phyloP scores from a whole-genome alignment of 1,139 yeast genomes.

The Torulaspora pretoriensis region DNA sequence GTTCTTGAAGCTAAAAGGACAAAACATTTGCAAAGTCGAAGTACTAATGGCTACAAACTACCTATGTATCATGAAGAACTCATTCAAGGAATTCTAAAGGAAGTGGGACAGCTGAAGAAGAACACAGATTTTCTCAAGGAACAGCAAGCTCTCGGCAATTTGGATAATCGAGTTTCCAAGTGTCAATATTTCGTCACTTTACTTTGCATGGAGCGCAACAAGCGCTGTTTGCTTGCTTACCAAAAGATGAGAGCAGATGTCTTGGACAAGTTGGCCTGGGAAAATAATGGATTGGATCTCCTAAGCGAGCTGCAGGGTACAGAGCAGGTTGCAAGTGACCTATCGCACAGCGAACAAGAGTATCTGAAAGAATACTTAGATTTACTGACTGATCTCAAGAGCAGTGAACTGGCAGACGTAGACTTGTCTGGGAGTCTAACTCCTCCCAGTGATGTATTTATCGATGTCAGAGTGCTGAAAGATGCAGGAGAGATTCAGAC shows the following conservation, averaged over 20 bases:
- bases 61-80: slow-evolving; percentile 74
- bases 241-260: slow-evolving; percentile 66
- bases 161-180: slow-evolving; percentile 48
- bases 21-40: slow-evolving; percentile 44
- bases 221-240: slow-evolving; percentile 82
- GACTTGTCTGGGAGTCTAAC: slow-evolving; percentile 82
- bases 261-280: slow-evolving; percentile 72
- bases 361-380: slow-evolving; percentile 70
- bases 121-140: slow-evolving; percentile 38
- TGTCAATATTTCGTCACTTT: slow-evolving; percentile 81
- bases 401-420: slow-evolving; percentile 68
- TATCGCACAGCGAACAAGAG: slow-evolving; percentile 77
- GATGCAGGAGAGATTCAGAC: slow-evolving; percentile 98
- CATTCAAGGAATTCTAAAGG: slow-evolving; percentile 57
- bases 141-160: slow-evolving; percentile 32
- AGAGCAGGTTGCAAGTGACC: slow-evolving; percentile 41
- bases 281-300: slow-evolving; percentile 35
- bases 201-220: slow-evolving; percentile 78
- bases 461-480: slow-evolving; percentile 86
- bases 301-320: slow-evolving; percentile 22
- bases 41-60: slow-evolving; percentile 36
- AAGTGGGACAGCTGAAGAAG: slow-evolving; percentile 52
- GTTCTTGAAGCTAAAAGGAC: slow-evolving; percentile 82
- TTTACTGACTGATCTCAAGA: slow-evolving; percentile 68
- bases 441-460: slow-evolving; percentile 88